Percentiles rank a stretch among this genome's conserved stretches.
phyloP scores from a whole-genome alignment of 129 eudicot species.

The Chrysanthemum makinoi region DNA sequence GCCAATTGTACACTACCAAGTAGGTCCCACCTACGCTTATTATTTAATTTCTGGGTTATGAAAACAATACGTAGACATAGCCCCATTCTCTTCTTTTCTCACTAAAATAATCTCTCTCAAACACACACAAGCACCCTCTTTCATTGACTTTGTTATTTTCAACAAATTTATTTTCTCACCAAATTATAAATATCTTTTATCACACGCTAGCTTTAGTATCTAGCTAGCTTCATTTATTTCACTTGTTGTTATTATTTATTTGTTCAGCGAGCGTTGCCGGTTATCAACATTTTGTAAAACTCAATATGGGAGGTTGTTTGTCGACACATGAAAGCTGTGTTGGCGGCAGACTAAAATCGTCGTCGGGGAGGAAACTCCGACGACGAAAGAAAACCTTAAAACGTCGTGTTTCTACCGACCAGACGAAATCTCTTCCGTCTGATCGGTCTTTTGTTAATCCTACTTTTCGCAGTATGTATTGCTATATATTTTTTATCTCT shows the following conservation, averaged over 20 bases:
- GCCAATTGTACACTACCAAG: slow-evolving; percentile 27
- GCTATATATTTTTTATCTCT: too few species aligned
- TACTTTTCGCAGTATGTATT: slow-evolving; percentile 22
- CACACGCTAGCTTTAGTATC: slow-evolving; percentile 12
- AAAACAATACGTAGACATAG: slow-evolving; percentile 24
- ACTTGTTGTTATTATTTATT: too few species aligned
- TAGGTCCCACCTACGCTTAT: slow-evolving; percentile 14
- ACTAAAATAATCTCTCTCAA: neutral
- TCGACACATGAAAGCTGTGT: slow-evolving; percentile 74
- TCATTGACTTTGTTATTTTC: neutral
- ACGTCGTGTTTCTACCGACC: slow-evolving; percentile 59
- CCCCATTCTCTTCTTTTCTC: neutral
- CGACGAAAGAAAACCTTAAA: slow-evolving; percentile 38
- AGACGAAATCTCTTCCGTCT: slow-evolving; percentile 27
- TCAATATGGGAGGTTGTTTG: slow-evolving; percentile 80
- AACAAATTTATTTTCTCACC: slow-evolving; percentile 19
- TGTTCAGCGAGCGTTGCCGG: too few species aligned
- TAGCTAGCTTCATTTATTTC: too few species aligned
- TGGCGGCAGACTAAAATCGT: slow-evolving; percentile 37
- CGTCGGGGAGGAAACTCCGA: slow-evolving; percentile 37
- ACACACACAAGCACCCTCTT: slow-evolving; percentile 1
- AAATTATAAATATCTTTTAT: slow-evolving; percentile 15
- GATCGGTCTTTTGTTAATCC: slow-evolving; percentile 64
- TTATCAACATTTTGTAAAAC: neutral
- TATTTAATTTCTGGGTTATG: slow-evolving; percentile 2